phyloP scores from a whole-genome alignment of 345 rosid genomes.

The Pistacia vera region DNA sequence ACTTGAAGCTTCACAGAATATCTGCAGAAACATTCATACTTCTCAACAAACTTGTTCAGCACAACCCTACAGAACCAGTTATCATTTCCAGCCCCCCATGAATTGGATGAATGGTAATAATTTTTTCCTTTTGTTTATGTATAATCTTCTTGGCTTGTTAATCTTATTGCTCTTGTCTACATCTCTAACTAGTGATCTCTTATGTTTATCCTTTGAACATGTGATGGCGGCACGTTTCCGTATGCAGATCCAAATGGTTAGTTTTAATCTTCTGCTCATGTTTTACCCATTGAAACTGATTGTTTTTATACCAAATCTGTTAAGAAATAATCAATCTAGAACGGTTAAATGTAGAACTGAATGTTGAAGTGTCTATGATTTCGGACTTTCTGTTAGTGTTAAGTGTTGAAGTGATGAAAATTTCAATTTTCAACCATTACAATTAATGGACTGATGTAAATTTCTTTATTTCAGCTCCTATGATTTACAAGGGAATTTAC shows the following conservation, averaged over 20 bases:
- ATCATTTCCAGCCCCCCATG: conserved; percentile 69
- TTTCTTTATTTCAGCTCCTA: conserved; percentile 42
- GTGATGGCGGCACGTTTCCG: background rate
- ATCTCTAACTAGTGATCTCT: background rate
- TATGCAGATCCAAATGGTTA: conserved; percentile 76
- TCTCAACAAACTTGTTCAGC: background rate
- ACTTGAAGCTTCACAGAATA: conserved; percentile 55
- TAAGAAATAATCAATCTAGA: background rate
- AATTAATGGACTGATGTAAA: background rate
- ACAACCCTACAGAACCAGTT: conserved; percentile 69
- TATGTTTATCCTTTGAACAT: background rate
- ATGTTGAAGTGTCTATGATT: no score
- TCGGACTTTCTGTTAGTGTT: no score
- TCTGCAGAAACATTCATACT: conserved; percentile 28
- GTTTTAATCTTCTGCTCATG: background rate
- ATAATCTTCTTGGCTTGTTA: background rate
- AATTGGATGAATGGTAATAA: conserved; percentile 70
- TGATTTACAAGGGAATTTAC: conserved; percentile 77
- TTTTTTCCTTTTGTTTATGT: background rate
- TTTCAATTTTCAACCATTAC: background rate
- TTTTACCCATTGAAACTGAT: background rate
- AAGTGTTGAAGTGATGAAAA: background rate
- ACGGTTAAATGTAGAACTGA: background rate
- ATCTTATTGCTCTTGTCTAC: background rate
- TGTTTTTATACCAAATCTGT: background rate